Base-by-base conservation (phyloP, 345 rosid species). In the Diplotaxis tenuifolia region DNA sequence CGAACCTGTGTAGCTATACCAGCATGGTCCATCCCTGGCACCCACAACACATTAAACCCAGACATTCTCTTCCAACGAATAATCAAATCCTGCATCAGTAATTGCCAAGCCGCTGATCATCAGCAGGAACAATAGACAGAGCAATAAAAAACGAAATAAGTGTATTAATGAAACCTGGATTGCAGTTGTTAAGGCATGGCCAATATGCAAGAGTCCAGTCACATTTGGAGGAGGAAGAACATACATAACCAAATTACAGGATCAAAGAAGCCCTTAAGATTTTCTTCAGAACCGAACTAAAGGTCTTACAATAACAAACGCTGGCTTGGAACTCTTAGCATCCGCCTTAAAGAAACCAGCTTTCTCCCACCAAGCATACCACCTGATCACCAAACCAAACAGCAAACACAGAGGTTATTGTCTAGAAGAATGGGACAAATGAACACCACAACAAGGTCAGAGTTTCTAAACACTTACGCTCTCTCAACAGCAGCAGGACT, bases 211-310 rank as follows among this genome's bases (percentile, higher is more conserved):
- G 53, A 92, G 94, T 61, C 99, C 99, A 20, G 99, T 95, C 78
- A 95, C 99, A 82, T 95, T 95, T 66, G 99, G 99, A 55, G 99
- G 99, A 55, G 99, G 98, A 31, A 95, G 84, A 82, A 95, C 96
- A 97, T 95, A 82, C 70, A 81, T 15, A 63, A 70, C 59, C 40
- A 67, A 19, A 28, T 31, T 72, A 9, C 4, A 19, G 4, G 19
- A 55, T 62, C n/a, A 69, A 73, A 4, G 20, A 59, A 71, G 6
- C 18, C n/a, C 16, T 57, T 36, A 10, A 36, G 4, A 18, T 38
- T 61, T 11, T 67, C 55, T 60, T 74, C 16, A 62, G 38, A 67
- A 38, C 27, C 14, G 4, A 69, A 27, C 20, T 42, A 14, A 58
- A 72, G 65, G 78, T 4, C 91, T 83, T 85, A 92, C 98, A 71